Evolutionary conservation across 192 early-diverging fungal genomes (phyloP), one percentile per base, ranked within the genome.

Genomic region (Dispira simplex): DNA sequence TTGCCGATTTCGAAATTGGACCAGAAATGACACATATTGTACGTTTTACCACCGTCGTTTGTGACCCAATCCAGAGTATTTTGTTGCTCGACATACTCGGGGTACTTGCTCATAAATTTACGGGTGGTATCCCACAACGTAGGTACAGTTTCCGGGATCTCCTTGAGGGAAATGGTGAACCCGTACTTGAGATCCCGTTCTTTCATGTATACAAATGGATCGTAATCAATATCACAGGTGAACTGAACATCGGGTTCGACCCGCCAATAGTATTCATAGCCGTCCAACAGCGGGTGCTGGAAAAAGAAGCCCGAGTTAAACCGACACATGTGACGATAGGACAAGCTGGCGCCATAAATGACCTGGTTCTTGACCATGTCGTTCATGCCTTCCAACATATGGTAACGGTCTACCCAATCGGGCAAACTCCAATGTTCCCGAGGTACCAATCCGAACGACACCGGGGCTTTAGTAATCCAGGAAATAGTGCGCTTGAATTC

Each of bases 181-280:
- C 85, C 84, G 72, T 93, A 93, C 74, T 83, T 87, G 67, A 87
- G 89, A 67, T 79, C 77, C 60, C 85, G 78, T n/a, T 85, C 73
- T 47, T 82, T 76, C 87, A 93, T 89, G 51, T 69, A 88, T 44
- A 80, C 69, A 70, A 93, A 93, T n/a, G 88, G 86, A 74, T 93
- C 91, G 71, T 89, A 84, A 64, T 81, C 70, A n/a, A 93, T 76
- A 64, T 90, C 81, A 69, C 91, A 93, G 62, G 72, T 80, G 67
- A 81, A 93, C 63, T 83, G 68, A 13, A 90, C 91, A 64, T 82
- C 82, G 8, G 90, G 90, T 69, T 93, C 90, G 49, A 93, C 77
- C 9, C 91, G 81, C 91, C 91, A 93, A 75, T 91, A 93, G 71
- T 84, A 93, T 66, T 92, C 87, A 46, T 82, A 83, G 23, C 82